These are phyloP conservation scores for Brettanomyces anomalus DNA, from an alignment of 805 yeast species.

Conservation along the genomic window DNA sequence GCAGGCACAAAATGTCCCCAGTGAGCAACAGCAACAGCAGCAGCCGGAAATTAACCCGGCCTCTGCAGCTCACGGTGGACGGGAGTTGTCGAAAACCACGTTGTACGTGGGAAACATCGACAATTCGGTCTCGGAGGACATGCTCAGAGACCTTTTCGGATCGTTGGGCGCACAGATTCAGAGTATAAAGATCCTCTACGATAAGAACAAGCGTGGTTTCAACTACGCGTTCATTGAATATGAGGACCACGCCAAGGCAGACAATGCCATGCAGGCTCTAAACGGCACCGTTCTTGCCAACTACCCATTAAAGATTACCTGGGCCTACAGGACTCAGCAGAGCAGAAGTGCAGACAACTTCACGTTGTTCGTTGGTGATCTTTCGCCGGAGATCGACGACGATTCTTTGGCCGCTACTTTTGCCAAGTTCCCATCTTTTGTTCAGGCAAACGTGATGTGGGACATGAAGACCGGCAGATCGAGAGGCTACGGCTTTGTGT, in stretches of 20 bases:
- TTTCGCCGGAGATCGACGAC: constrained; percentile 75
- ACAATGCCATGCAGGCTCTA: constrained; percentile 48
- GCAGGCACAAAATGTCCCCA: constrained; percentile 1
- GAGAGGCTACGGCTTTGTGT: constrained; percentile 86
- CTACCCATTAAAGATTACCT: constrained; percentile 55
- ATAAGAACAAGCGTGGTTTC: constrained; percentile 63
- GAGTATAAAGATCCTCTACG: constrained; percentile 62
- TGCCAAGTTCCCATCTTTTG: constrained; percentile 44
- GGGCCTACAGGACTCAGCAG: constrained; percentile 80
- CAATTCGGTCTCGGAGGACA: constrained; percentile 54
- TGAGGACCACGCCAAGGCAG: constrained; percentile 48
- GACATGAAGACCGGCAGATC: constrained; percentile 92
- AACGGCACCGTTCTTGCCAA: constrained; percentile 48
- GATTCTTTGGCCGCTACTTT: constrained; percentile 56
- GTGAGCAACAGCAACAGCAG: not conserved
- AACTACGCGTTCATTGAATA: constrained; percentile 84
- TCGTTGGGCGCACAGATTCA: constrained; percentile 49
- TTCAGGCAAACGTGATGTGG: constrained; percentile 94
- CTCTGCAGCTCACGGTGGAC: constrained; percentile 71
- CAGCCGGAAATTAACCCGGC: constrained; percentile 36
- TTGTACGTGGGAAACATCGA: constrained; percentile 72
- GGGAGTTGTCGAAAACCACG: constrained; percentile 66
- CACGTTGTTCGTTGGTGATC: constrained; percentile 81
- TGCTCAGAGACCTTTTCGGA: constrained; percentile 48
- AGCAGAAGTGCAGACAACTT: constrained; percentile 45